Conservation (phyloP, 2,329 filamentous ascomycete genomes). For the Phialemonium atrogriseum region DNA sequence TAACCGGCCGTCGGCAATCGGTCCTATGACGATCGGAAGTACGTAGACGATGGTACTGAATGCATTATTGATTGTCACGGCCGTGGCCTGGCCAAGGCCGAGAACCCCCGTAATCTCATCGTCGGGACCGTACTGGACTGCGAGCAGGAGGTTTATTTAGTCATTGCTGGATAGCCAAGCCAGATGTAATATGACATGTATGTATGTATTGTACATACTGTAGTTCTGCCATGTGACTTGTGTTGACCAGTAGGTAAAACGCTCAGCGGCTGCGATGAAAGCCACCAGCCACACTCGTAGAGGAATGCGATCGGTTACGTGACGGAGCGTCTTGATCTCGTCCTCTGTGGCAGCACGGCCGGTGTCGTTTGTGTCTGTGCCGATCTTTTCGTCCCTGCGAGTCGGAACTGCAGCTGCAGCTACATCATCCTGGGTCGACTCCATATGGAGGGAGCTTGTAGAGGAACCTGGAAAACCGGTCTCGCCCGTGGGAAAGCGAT, state of each 20-base stretch:
- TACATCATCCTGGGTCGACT: too few species aligned
- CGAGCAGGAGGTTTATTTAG: constrained; percentile 29
- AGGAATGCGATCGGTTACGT: constrained; percentile 10
- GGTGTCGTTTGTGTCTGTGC: too few species aligned
- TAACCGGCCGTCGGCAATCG: constrained; percentile 51
- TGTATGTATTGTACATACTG: constrained; percentile 11
- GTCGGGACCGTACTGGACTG: constrained; percentile 27
- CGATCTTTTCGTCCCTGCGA: too few species aligned
- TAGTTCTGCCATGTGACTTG: constrained; percentile 10
- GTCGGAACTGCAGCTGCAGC: too few species aligned
- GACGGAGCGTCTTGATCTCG: constrained; percentile 10
- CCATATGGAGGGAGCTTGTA: too few species aligned
- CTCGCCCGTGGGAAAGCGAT: too few species aligned
- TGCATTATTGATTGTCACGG: constrained; percentile 36
- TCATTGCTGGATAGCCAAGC: constrained; percentile 20
- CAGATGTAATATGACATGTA: not conserved
- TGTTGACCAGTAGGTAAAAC: constrained; percentile 15
- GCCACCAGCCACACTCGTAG: constrained; percentile 11
- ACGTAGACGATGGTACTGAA: constrained; percentile 39
- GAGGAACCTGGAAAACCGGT: too few species aligned
- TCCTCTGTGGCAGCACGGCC: constrained; percentile 13
- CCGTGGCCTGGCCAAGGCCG: constrained; percentile 38
- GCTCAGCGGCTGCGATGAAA: constrained; percentile 10
- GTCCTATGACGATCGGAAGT: constrained; percentile 50
- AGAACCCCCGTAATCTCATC: too few species aligned